Conservation (phyloP, 116 monocot genomes). For the Iris pallida region DNA sequence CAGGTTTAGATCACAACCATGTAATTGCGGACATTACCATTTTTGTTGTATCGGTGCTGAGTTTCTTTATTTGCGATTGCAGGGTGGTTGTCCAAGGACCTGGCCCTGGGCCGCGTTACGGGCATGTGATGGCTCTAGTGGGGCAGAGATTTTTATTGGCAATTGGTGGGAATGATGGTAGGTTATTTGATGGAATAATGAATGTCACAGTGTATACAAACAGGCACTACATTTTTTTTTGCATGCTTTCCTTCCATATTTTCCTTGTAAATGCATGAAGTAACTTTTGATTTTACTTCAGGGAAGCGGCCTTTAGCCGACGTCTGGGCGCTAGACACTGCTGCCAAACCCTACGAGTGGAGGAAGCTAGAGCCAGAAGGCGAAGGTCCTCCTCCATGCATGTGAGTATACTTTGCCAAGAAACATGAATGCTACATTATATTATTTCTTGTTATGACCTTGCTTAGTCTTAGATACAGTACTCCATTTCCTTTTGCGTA, state of each 20-base stretch:
- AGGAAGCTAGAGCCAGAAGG: slow-evolving; percentile 99
- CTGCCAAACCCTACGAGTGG: slow-evolving; percentile 99
- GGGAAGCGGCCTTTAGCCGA: slow-evolving; percentile 93
- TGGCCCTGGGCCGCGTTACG: slow-evolving; percentile 98
- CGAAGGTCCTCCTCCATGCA: slow-evolving; percentile 99
- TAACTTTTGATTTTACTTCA: slow-evolving; percentile 17
- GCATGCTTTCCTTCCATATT: neutral
- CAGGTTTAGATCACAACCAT: slow-evolving; percentile 39
- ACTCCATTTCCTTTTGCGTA: too few species aligned
- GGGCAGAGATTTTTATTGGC: slow-evolving; percentile 94
- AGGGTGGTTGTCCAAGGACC: slow-evolving; percentile 99
- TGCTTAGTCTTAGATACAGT: too few species aligned
- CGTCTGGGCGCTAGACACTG: slow-evolving; percentile 92
- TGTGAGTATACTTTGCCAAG: slow-evolving; percentile 40
- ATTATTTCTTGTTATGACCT: too few species aligned
- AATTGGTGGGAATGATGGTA: slow-evolving; percentile 99
- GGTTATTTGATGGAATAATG: neutral
- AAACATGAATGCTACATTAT: too few species aligned
- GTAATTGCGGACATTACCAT: neutral
- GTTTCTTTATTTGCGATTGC: slow-evolving; percentile 9
- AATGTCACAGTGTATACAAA: neutral
- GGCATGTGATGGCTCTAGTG: slow-evolving; percentile 99
- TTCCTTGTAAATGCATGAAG: neutral
- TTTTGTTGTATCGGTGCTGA: slow-evolving; percentile 11
- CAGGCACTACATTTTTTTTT: neutral